Percentiles rank a stretch among this genome's conserved stretches.
These are phyloP conservation scores for Podospora pseudoanserina DNA, from an alignment of 495 filamentous ascomycete species.

Conservation along the genomic window DNA sequence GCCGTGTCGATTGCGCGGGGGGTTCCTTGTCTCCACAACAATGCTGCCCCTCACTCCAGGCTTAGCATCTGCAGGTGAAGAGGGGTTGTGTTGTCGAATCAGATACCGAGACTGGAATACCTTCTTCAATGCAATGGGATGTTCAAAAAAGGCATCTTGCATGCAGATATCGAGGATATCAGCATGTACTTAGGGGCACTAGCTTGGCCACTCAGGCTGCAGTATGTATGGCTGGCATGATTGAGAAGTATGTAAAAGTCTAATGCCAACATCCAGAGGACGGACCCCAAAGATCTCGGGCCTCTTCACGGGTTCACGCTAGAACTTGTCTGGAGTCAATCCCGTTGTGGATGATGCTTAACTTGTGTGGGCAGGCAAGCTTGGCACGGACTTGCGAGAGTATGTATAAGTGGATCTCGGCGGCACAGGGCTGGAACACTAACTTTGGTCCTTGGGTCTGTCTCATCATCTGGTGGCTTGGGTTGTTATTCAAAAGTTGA, in stretches of 20 bases:
- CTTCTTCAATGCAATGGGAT: no score
- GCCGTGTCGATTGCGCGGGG: neutral
- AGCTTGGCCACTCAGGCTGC: no score
- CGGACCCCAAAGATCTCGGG: neutral
- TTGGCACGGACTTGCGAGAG: neutral
- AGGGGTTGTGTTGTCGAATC: neutral
- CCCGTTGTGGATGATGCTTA: neutral
- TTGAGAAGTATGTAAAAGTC: no score
- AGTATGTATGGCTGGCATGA: no score
- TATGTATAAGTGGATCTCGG: no score
- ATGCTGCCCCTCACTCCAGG: neutral
- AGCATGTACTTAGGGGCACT: no score
- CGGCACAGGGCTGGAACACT: no score
- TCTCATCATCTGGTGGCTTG: neutral
- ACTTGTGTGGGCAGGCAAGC: neutral
- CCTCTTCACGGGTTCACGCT: neutral
- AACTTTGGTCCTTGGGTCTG: no score
- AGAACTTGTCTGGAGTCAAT: neutral
- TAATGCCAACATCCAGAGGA: no score
- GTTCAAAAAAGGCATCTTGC: no score
- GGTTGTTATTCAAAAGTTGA: neutral
- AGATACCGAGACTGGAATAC: neutral
- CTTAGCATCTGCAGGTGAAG: neutral
- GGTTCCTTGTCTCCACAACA: neutral
- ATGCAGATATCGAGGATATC: no score